phyloP scores from a whole-genome alignment of 1,139 yeast genomes.

The Kluyveromyces sp. region DNA sequence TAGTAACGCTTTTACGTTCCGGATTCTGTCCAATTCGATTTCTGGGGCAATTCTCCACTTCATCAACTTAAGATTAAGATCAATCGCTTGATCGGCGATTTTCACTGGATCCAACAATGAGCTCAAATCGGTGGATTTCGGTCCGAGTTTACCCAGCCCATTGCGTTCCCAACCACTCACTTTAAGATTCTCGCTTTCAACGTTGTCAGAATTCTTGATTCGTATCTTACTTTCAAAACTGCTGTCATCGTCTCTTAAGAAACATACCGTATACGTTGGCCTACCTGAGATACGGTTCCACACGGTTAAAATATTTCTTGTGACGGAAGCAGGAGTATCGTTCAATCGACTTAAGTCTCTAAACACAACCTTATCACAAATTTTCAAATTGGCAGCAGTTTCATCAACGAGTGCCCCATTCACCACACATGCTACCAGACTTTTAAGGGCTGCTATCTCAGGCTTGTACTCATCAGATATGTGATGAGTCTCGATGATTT shows the following conservation, averaged over 20 bases:
- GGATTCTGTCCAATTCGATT: slow-evolving; percentile 58
- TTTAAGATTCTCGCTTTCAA: slow-evolving; percentile 29
- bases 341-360: slow-evolving; percentile 52
- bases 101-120: slow-evolving; percentile 71
- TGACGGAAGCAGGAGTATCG: slow-evolving; percentile 49
- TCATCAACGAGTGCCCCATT: slow-evolving; percentile 4
- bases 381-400: slow-evolving; percentile 1
- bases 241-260: slow-evolving; percentile 31
- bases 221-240: slow-evolving; percentile 19
- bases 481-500: slow-evolving; percentile 6
- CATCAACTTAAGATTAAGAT: slow-evolving; percentile 83
- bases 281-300: slow-evolving; percentile 37
- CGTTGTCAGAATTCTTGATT: slow-evolving; percentile 11
- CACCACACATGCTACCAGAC: slow-evolving; percentile 4
- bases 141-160: slow-evolving; percentile 61
- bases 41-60: slow-evolving; percentile 93
- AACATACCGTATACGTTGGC: slow-evolving; percentile 37
- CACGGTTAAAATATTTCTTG: slow-evolving; percentile 60
- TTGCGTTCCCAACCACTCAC: slow-evolving; percentile 90
- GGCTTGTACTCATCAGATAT: slow-evolving; percentile 11
- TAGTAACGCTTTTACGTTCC: slow-evolving; percentile 55
- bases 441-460: slow-evolving; percentile 12
- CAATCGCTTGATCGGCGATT: slow-evolving; percentile 86
- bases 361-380: slow-evolving; percentile 24
- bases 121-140: slow-evolving; percentile 78